These are phyloP conservation scores for Keqinozyma sinolaborantium DNA, from an alignment of 1,139 yeast species.

Conservation along the genomic window DNA sequence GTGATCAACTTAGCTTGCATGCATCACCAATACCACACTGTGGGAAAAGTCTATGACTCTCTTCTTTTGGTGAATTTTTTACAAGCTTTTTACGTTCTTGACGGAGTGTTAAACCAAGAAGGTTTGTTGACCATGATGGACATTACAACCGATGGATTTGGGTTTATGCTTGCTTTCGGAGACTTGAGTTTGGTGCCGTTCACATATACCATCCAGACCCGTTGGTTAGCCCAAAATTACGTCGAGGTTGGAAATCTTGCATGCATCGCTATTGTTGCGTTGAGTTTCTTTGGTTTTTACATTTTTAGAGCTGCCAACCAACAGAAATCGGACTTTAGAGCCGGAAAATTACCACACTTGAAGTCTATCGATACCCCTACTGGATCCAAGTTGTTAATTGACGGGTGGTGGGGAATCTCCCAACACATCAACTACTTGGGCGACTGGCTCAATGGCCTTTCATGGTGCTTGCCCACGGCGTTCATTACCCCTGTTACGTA, in stretches of 20 bases:
- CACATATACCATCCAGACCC: conserved; percentile 80
- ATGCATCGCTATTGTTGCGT: conserved; percentile 34
- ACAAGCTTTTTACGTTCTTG: conserved; percentile 82
- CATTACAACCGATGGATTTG: conserved; percentile 93
- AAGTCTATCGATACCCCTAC: conserved; percentile 68
- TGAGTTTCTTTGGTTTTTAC: conserved; percentile 62
- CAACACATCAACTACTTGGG: conserved; percentile 96
- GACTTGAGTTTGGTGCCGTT: conserved; percentile 94
- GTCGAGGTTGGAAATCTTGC: conserved; percentile 48
- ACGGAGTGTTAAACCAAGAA: conserved; percentile 88
- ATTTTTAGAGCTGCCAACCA: conserved; percentile 82
- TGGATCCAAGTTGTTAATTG: conserved; percentile 76
- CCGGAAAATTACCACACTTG: conserved; percentile 63
- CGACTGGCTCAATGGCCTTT: conserved; percentile 88
- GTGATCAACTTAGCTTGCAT: conserved; percentile 74
- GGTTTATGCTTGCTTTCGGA: conserved; percentile 93
- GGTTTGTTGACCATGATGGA: conserved; percentile 94
- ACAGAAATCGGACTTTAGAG: conserved; percentile 81
- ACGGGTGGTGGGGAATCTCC: conserved; percentile 95
- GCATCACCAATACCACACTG: conserved; percentile 69
- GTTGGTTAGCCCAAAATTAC: conserved; percentile 60
- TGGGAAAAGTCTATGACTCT: conserved; percentile 68
- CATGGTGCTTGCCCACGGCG: conserved; percentile 94
- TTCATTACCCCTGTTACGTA: conserved; percentile 79
- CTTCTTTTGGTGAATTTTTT: conserved; percentile 63